Conservation (phyloP, 805 yeast genomes). For the Saturnispora zaruensis region DNA sequence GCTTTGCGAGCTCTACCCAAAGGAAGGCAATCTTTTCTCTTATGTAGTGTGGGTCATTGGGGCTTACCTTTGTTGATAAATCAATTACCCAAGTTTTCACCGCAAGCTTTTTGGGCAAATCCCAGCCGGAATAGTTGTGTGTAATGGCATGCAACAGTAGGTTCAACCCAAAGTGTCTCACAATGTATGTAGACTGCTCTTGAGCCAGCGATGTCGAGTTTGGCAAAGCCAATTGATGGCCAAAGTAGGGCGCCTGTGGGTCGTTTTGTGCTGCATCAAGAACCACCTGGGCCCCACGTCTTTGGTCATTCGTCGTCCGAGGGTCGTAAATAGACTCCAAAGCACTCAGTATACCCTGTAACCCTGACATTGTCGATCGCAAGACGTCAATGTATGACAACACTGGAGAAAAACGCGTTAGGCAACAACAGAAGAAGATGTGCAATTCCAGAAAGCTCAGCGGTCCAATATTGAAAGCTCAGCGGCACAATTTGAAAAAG, state of each 20-base stretch:
- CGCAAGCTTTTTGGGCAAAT: slow-evolving; percentile 49
- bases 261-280: slow-evolving; percentile 68
- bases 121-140: slow-evolving; percentile 46
- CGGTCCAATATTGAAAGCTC: neutral
- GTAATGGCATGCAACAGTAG: slow-evolving; percentile 66
- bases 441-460: neutral
- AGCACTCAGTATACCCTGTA: slow-evolving; percentile 68
- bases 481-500: neutral
- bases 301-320: slow-evolving; percentile 46
- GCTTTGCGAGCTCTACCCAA: slow-evolving; percentile 87
- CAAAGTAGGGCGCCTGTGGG: slow-evolving; percentile 87
- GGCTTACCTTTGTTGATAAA: slow-evolving; percentile 49
- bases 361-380: slow-evolving; percentile 34
- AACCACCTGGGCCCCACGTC: slow-evolving; percentile 51
- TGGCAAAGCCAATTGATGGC: slow-evolving; percentile 70
- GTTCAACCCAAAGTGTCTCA: slow-evolving; percentile 85
- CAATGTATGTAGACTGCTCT: slow-evolving; percentile 43
- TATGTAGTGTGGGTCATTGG: slow-evolving; percentile 78
- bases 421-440: neutral
- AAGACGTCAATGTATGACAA: neutral
- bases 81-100: slow-evolving; percentile 82
- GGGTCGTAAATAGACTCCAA: slow-evolving; percentile 67
- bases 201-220: slow-evolving; percentile 23
- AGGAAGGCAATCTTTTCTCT: slow-evolving; percentile 82
- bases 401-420: neutral